Base-by-base conservation (phyloP, 352 stramenopile species). In the Globisporangium middletonii region DNA sequence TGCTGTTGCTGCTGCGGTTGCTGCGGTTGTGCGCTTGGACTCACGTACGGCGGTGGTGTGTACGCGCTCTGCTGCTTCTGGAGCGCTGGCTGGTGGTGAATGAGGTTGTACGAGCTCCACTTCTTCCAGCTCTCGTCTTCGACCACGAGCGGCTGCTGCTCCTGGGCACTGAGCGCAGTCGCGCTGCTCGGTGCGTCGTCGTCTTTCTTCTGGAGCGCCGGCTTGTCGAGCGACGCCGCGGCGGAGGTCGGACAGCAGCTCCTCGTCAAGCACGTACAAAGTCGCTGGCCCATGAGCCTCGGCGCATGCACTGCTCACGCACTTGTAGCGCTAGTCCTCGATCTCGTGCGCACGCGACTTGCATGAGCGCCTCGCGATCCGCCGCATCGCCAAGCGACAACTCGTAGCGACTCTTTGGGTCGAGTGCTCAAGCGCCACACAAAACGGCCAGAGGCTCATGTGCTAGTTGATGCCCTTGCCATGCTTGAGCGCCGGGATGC, bases 101-200 rank as follows among this genome's bases (percentile, higher is more conserved):
- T 77, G 56, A 89, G 71, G 57, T 87, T 78, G 72, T 81, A 89
- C 15, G 79, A 89, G 57, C 79, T 89, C 71, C 72, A 89, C 50
- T 78, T 74, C 64, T 89, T 88, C 79, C 79, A 92, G 60, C 81
- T 91, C 55, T 92, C 79, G 63, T 92, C 81, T 76, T 92, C 77
- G 33, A 63, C 57, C 43, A 89, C 79, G 23, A 87, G 77, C n/a
- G 77, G 77, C 49, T 86, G 74, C 59, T 78, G 59, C 30, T 47
- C n/a, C 0, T 33, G 9, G 15, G 8, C n/a, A 44, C 38, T 44
- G 13, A 28, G 27, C 44, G 53, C 23, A 30, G 18, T 12, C 28
- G 16, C 33, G 23, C 13, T 26, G 4, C 30, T 35, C 30, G 30
- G 4, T 8, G 26, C 37, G n/a, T 61, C 47, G 35, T 61, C 55